phyloP scores from a whole-genome alignment of 371 early-diverging fungal genomes.

The Nematocida sp. region DNA sequence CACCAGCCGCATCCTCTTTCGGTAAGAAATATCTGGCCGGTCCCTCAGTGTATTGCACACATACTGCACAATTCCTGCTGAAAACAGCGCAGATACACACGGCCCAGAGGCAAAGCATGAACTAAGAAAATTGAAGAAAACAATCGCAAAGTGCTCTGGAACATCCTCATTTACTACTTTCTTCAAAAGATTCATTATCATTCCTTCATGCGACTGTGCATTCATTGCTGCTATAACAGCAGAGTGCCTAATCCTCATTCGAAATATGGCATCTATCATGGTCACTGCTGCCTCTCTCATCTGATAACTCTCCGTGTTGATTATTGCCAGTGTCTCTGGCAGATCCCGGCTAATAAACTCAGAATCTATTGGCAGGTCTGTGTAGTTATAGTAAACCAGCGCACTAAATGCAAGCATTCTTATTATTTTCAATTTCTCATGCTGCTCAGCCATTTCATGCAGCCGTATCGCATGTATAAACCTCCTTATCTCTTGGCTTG shows the following conservation, averaged over 20 bases:
- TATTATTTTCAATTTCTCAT: constrained; percentile 14
- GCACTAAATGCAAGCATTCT: constrained; percentile 35
- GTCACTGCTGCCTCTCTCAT: constrained; percentile 38
- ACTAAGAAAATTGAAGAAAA: constrained; percentile 45
- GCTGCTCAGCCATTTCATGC: neutral
- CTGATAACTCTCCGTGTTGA: constrained; percentile 11
- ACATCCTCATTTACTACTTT: constrained; percentile 12
- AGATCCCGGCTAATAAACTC: constrained; percentile 50
- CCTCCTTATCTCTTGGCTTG: constrained; percentile 17
- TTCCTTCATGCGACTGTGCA: constrained; percentile 31
- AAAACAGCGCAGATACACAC: constrained; percentile 49
- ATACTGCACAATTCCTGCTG: constrained; percentile 53
- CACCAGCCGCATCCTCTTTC: constrained; percentile 38
- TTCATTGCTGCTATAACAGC: constrained; percentile 23
- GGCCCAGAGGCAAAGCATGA: constrained; percentile 47
- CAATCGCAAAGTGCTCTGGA: constrained; percentile 31
- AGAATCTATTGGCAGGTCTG: constrained; percentile 45
- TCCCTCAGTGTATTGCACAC: constrained; percentile 33
- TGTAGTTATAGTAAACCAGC: constrained; percentile 47
- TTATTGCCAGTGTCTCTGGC: constrained; percentile 20
- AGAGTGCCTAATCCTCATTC: constrained; percentile 44
- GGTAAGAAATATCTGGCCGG: constrained; percentile 31
- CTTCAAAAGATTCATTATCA: constrained; percentile 36
- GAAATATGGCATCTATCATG: constrained; percentile 43
- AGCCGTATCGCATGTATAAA: constrained; percentile 18